Evolutionary conservation across 2,329 filamentous ascomycete genomes (phyloP).

Genomic region (Colletotrichum lindemuthianum): DNA sequence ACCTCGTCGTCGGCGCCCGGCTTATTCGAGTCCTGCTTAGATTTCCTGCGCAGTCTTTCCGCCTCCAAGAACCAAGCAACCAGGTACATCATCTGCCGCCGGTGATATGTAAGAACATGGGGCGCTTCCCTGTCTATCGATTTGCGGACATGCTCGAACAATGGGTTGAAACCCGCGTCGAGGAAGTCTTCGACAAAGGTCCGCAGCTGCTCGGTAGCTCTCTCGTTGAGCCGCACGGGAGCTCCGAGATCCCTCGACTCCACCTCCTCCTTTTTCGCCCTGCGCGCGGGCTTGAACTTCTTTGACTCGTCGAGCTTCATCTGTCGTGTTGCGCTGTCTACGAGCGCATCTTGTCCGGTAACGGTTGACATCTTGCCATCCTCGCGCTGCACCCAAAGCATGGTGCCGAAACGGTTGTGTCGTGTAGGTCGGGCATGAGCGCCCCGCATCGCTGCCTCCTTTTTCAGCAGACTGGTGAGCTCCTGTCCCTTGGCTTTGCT

Average conservation of each 20-base stretch:
- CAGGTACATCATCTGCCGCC: constrained; percentile 90
- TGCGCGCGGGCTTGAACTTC: constrained; percentile 85
- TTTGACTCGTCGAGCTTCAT: constrained; percentile 92
- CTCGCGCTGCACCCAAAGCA: constrained; percentile 94
- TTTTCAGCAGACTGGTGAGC: constrained; percentile 77
- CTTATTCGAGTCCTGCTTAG: constrained; percentile 64
- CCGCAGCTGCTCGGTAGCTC: constrained; percentile 80
- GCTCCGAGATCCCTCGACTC: constrained; percentile 81
- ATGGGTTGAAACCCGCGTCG: constrained; percentile 93
- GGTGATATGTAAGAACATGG: constrained; percentile 80
- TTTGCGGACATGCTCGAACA: constrained; percentile 86
- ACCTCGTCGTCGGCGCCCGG: constrained; percentile 59
- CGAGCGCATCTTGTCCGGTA: constrained; percentile 87
- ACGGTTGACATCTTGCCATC: constrained; percentile 86
- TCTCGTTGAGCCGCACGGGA: constrained; percentile 73
- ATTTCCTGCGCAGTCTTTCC: constrained; percentile 76
- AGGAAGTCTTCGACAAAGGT: constrained; percentile 92
- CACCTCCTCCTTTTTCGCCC: constrained; percentile 68
- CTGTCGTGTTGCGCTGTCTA: constrained; percentile 76
- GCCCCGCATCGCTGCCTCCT: constrained; percentile 85
- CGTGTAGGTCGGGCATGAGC: constrained; percentile 83
- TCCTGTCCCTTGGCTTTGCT: constrained; percentile 77
- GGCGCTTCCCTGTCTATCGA: constrained; percentile 91
- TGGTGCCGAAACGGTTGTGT: constrained; percentile 95
- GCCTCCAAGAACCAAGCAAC: constrained; percentile 93